These are phyloP conservation scores for Cyclostephanos tholiformis DNA, from an alignment of 108 stramenopile genomes.

Conservation along the genomic window DNA sequence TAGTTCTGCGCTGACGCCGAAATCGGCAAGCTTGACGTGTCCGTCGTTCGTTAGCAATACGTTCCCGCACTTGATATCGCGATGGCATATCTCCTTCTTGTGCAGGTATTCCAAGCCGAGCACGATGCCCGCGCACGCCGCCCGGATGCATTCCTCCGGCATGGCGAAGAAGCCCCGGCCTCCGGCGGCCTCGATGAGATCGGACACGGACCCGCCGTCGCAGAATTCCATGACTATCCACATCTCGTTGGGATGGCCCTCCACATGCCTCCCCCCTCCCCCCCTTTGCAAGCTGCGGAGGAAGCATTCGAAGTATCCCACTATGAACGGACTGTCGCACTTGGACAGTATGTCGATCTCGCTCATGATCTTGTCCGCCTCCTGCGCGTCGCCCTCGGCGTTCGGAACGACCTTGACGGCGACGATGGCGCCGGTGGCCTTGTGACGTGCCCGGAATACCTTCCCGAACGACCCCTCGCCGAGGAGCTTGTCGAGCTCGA, in stretches of 20 bases:
- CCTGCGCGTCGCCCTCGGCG: not conserved
- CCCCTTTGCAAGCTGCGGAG: conserved; percentile 48
- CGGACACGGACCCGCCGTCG: conserved; percentile 85
- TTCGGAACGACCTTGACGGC: conserved; percentile 92
- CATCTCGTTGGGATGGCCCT: conserved; percentile 56
- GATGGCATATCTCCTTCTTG: conserved; percentile 88
- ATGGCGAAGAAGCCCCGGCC: conserved; percentile 58
- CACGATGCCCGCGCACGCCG: conserved; percentile 84
- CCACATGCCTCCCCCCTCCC: conserved; percentile 3
- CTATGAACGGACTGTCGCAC: conserved; percentile 86
- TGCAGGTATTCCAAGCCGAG: conserved; percentile 92
- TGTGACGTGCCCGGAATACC: conserved; percentile 87
- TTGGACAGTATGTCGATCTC: conserved; percentile 90
- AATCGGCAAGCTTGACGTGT: conserved; percentile 92
- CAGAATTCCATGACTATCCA: conserved; percentile 97
- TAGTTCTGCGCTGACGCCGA: conserved; percentile 92
- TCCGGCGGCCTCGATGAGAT: conserved; percentile 78
- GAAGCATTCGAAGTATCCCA: conserved; percentile 90
- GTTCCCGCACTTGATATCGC: conserved; percentile 97
- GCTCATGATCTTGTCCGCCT: conserved; percentile 70
- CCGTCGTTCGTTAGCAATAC: conserved; percentile 89
- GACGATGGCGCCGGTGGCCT: conserved; percentile 75
- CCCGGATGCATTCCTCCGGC: conserved; percentile 81
- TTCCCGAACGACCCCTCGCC: conserved; percentile 94
- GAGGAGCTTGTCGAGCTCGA: conserved; percentile 52